Percentiles rank a stretch among this genome's conserved stretches.
These are phyloP conservation scores for Penicillium sp. DNA, from an alignment of 2,329 filamentous ascomycete species.

Conservation along the genomic window DNA sequence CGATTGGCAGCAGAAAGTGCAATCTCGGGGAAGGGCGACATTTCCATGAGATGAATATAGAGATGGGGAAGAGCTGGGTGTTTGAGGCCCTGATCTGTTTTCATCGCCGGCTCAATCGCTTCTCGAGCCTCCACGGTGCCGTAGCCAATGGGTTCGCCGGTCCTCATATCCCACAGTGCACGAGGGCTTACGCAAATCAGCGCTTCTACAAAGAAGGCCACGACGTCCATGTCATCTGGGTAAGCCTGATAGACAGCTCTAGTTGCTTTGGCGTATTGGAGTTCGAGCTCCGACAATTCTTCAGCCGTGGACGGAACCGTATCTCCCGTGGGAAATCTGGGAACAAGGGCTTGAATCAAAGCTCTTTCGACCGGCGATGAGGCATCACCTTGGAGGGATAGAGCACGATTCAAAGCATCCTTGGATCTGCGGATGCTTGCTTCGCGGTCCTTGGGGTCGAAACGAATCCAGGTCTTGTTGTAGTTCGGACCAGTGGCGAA, in stretches of 20 bases:
- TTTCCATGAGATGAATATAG: slow-evolving; percentile 70
- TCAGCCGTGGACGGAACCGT: slow-evolving; percentile 41
- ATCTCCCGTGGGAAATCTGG: background rate
- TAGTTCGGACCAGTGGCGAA: slow-evolving; percentile 73
- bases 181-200: slow-evolving; percentile 61
- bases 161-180: slow-evolving; percentile 56
- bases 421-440: slow-evolving; percentile 47
- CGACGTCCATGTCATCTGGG: slow-evolving; percentile 54
- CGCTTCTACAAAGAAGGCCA: slow-evolving; percentile 56
- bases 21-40: slow-evolving; percentile 63
- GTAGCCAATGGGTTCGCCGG: slow-evolving; percentile 50
- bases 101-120: slow-evolving; percentile 54
- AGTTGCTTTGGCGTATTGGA: slow-evolving; percentile 60
- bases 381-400: slow-evolving; percentile 39
- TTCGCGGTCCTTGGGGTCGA: slow-evolving; percentile 59
- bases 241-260: slow-evolving; percentile 47
- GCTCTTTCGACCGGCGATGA: background rate
- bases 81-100: slow-evolving; percentile 39
- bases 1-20: slow-evolving; percentile 59
- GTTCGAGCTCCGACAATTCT: slow-evolving; percentile 55
- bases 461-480: slow-evolving; percentile 73
- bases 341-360: background rate
- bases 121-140: slow-evolving; percentile 53
- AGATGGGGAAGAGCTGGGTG: slow-evolving; percentile 68
- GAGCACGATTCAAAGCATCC: slow-evolving; percentile 30